Evolutionary conservation across 73 alveolate genomes (phyloP), one percentile per base, ranked within the genome.

Genomic region (Paramecium primaurelia): DNA sequence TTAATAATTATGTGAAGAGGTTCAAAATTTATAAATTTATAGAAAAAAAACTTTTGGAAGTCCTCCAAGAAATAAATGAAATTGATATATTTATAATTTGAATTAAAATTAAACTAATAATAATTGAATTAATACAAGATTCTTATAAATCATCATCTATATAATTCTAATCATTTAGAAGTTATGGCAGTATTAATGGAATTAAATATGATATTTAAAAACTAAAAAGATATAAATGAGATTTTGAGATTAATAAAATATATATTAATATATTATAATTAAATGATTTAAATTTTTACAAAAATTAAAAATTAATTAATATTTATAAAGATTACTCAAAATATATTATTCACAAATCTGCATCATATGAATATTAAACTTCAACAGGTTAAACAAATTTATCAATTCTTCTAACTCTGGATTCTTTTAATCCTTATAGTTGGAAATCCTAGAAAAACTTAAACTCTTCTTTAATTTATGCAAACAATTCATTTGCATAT

Each of bases 401-500:
- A 80, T 80, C 91, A 6, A 64, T 80, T 80, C 91, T 20, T 44
- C 58, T 80, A 8, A 80, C 91, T 80, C 91, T 80, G 16, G 91
- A 40, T 47, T 80, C 91, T 80, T 45, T 45, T 44, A 80, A 36
- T 40, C 91, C 75, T 18, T 20, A 12, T 2, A 18, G 49, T 80
- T 80, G 32, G 9, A 32, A 80, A 80, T 80, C 91, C 30, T 80
- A 80, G 11, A 80, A 80, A 58, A 80, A 80, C 22, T 80, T 80
- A 30, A 80, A 80, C 49, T 80, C 91, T 49, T 80, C 91, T 18
- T 80, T 80, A n/a, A 80, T 42, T 47, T 80, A 26, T 5, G 91
- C 91, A 80, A 80, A 80, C 6, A 80, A 49, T 49, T 80, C 91
- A 80, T 80, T 80, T 8, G 75, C 91, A 80, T 80, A 80, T 80